Percentiles rank a stretch among this genome's conserved stretches.
Evolutionary conservation across 148 eudicot genomes (phyloP).

Genomic region (Rheum nobile): DNA sequence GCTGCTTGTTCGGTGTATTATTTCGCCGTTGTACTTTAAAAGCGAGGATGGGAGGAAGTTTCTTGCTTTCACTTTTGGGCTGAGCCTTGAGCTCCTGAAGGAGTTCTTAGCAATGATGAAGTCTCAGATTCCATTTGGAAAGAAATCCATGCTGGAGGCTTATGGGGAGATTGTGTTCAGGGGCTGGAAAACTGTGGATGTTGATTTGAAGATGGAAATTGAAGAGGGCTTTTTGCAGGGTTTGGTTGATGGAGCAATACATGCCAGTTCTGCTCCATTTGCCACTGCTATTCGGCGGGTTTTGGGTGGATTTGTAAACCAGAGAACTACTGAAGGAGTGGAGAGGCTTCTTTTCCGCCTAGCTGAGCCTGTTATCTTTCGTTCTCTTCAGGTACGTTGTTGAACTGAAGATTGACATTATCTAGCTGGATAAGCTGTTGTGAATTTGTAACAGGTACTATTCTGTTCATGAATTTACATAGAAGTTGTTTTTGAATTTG

Average conservation of each 20-base stretch:
- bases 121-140: slow-evolving; percentile 78
- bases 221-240: slow-evolving; percentile 72
- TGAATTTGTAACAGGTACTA: not conserved
- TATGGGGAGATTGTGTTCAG: slow-evolving; percentile 71
- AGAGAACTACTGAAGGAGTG: slow-evolving; percentile 70
- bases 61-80: slow-evolving; percentile 62
- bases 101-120: slow-evolving; percentile 66
- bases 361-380: slow-evolving; percentile 82
- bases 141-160: slow-evolving; percentile 77
- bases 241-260: slow-evolving; percentile 63
- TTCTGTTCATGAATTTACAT: too few species aligned
- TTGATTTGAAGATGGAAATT: slow-evolving; percentile 47
- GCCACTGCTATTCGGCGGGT: slow-evolving; percentile 71
- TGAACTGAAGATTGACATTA: too few species aligned
- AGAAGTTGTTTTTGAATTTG: too few species aligned
- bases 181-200: slow-evolving; percentile 71
- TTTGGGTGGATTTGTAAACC: slow-evolving; percentile 56
- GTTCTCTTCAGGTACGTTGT: slow-evolving; percentile 67
- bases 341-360: slow-evolving; percentile 77
- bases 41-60: slow-evolving; percentile 81
- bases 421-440: not conserved
- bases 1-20: slow-evolving; percentile 60
- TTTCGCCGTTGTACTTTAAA: slow-evolving; percentile 67
- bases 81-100: slow-evolving; percentile 56
- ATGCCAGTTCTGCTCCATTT: slow-evolving; percentile 40